Evolutionary conservation across 108 stramenopile species (phyloP), one percentile per base, ranked within the genome.

Genomic region (Nannochloropsis granulata): DNA sequence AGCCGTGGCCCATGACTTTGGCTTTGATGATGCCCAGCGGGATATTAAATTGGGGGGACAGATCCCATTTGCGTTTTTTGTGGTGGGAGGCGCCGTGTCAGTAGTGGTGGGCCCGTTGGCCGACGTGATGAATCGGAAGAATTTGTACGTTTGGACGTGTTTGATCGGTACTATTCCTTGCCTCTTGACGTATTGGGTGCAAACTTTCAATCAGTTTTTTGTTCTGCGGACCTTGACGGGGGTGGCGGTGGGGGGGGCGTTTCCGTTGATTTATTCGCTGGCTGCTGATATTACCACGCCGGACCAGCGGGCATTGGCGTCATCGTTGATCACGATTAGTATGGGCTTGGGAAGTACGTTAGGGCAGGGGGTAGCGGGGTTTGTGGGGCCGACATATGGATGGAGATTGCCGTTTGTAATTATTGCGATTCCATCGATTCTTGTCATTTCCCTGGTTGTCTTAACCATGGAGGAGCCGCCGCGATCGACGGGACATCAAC

Each of bases 181-280:
- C 1, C 24, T 89, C 12, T 24, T 79, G 25, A 89, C 88, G 21
- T 85, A 86, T 13, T 89, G 85, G 81, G 81, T 82, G 9, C 24
- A 43, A 14, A 89, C 44, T 21, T 88, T 84, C 24, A 26, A 24
- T 13, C 81, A 89, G 84, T 87, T 89, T 21, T 89, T 86, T 85
- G 86, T 87, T 43, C 85, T 84, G 19, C 84, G 88, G 25, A 87
- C 87, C 19, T 16, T 89, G 81, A 89, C 88, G 23, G 88, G 88
- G 19, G 82, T 89, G 43, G 87, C 87, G 82, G 84, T 89, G 23
- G 88, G 88, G 1, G 88, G 88, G 80, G 88, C 87, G 24, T 85
- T 88, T 24, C 88, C 88, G 25, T 85, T 89, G 13, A 87, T 89
- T 13, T 89, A 44, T 21, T 88, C 87, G 44, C 81, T 89, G 24